Conservation (phyloP, 202 grass and related monocot genomes). For the Schoenoplectus tabernaemontani region DNA sequence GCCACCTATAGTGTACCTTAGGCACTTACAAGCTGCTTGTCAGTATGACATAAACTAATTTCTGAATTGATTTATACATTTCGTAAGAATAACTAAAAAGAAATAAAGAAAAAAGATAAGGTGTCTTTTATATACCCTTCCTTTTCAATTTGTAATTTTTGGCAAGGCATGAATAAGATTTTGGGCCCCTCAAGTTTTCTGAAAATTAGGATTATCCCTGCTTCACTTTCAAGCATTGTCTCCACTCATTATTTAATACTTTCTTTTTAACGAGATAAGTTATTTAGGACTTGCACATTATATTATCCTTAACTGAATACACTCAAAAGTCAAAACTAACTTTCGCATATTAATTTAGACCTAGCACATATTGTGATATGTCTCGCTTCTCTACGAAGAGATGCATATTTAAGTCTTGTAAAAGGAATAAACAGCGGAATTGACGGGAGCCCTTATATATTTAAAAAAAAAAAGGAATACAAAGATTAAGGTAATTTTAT, state of each 20-base stretch:
- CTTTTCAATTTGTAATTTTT: slow-evolving; percentile 8
- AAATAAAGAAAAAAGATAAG: slow-evolving; percentile 9
- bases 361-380: too few species aligned
- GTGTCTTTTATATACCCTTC: slow-evolving; percentile 11
- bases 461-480: too few species aligned
- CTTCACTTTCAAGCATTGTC: slow-evolving; percentile 2
- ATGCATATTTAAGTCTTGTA: too few species aligned
- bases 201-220: background rate
- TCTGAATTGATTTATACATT: background rate
- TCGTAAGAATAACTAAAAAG: background rate
- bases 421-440: too few species aligned
- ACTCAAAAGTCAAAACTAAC: background rate
- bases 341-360: background rate
- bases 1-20: background rate
- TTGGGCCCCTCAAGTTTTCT: background rate
- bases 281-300: background rate
- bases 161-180: background rate
- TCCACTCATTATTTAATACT: background rate
- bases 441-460: too few species aligned
- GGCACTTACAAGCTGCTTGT: background rate
- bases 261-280: background rate
- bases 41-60: background rate
- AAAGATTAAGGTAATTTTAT: too few species aligned
- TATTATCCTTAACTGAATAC: background rate
- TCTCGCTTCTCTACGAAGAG: too few species aligned